Evolutionary conservation across 148 eudicot species (phyloP).

Genomic region (Heliamphora exappendiculata): DNA sequence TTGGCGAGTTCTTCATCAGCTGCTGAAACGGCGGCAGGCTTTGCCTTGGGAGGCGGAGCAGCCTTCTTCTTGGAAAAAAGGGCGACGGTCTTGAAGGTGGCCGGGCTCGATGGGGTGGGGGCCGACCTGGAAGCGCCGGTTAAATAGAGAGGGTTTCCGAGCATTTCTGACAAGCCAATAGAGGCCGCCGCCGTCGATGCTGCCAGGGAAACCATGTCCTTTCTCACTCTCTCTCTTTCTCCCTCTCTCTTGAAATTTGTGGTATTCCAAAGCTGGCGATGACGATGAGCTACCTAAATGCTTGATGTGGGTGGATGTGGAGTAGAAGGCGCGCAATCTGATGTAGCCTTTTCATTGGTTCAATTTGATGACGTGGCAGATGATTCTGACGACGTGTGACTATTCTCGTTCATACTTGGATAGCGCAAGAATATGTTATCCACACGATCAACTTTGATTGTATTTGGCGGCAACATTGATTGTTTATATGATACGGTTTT

Average conservation of each 20-base stretch:
- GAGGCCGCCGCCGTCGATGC: constrained; percentile 54
- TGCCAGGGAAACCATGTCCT: constrained; percentile 59
- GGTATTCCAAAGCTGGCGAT: not conserved
- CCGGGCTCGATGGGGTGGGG: constrained; percentile 22
- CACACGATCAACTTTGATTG: too few relatives aligned
- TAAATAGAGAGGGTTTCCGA: constrained; percentile 50
- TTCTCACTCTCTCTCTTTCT: not conserved
- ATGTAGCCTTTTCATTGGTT: constrained; percentile 24
- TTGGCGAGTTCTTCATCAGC: constrained; percentile 76
- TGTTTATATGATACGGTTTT: too few relatives aligned
- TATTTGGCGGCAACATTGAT: too few relatives aligned
- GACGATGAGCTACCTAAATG: constrained; percentile 31
- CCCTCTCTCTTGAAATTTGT: not conserved
- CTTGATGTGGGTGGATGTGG: constrained; percentile 55
- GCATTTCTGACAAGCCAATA: constrained; percentile 59
- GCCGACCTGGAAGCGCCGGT: constrained; percentile 35
- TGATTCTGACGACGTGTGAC: constrained; percentile 16
- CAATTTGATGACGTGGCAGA: constrained; percentile 18
- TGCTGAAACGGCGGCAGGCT: constrained; percentile 36
- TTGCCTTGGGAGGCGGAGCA: constrained; percentile 41
- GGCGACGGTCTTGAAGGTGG: constrained; percentile 48
- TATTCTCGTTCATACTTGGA: not conserved
- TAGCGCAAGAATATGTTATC: not conserved
- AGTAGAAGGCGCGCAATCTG: constrained; percentile 29
- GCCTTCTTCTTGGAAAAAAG: constrained; percentile 70